These are phyloP conservation scores for Colletotrichum incanum DNA, from an alignment of 2,329 filamentous ascomycete genomes.

Conservation along the genomic window DNA sequence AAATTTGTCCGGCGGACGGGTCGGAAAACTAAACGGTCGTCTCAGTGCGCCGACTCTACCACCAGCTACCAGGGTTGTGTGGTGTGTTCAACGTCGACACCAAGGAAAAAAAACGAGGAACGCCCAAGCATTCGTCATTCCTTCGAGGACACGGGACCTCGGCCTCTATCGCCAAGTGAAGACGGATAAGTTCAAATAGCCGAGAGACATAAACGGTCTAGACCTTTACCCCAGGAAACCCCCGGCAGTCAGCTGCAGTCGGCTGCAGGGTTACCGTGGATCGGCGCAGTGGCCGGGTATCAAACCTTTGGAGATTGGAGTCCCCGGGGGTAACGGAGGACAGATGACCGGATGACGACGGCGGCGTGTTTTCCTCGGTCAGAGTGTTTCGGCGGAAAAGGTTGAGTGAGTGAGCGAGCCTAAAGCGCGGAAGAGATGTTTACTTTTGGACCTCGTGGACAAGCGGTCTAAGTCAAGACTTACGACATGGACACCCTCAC, in stretches of 20 bases:
- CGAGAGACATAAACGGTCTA: not conserved
- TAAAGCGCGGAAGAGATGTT: not conserved
- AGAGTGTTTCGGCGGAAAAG: slow-evolving; percentile 14
- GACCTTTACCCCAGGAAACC: not conserved
- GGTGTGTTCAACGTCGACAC: not conserved
- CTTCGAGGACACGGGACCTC: slow-evolving; percentile 3
- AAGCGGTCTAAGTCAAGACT: not conserved
- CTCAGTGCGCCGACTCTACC: not conserved
- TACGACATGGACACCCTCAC: not conserved
- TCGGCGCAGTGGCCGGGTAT: not conserved
- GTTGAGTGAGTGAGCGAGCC: not conserved
- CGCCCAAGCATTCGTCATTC: not conserved
- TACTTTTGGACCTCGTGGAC: slow-evolving; percentile 16
- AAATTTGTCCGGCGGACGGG: not conserved
- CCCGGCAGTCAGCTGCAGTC: slow-evolving; percentile 23
- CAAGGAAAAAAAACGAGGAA: not conserved
- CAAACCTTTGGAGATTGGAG: not conserved
- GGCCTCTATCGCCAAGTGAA: not conserved
- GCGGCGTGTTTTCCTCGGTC: not conserved
- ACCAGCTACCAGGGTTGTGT: not conserved
- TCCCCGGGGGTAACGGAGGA: slow-evolving; percentile 11
- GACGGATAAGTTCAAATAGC: not conserved
- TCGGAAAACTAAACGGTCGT: slow-evolving; percentile 10
- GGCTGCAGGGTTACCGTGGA: slow-evolving; percentile 17
- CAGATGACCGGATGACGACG: slow-evolving; percentile 24